Percentiles rank a stretch among this genome's conserved stretches.
phyloP scores from a whole-genome alignment of 1,139 yeast species.

The Scheffersomyces titani region DNA sequence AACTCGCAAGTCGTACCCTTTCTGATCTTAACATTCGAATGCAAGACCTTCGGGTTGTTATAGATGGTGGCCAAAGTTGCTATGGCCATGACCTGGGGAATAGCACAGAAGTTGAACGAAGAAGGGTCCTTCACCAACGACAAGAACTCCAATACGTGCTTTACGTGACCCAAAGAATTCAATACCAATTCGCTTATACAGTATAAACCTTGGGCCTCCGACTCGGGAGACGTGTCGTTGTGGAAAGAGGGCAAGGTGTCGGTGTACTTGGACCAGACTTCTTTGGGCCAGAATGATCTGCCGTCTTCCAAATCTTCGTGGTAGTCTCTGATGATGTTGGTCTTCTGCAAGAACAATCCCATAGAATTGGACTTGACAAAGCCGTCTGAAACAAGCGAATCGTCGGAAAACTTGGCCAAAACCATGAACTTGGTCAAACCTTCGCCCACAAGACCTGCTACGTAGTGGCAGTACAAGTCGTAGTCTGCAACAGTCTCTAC shows the following conservation, averaged over 20 bases:
- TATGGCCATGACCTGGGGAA: constrained; percentile 98
- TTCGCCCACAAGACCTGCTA: constrained; percentile 97
- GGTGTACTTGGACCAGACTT: constrained; percentile 85
- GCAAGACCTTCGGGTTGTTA: constrained; percentile 75
- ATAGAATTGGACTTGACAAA: constrained; percentile 72
- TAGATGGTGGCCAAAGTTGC: constrained; percentile 88
- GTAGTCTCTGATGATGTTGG: constrained; percentile 94
- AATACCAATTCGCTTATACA: constrained; percentile 84
- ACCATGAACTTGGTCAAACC: constrained; percentile 85
- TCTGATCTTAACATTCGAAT: constrained; percentile 79
- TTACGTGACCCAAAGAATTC: constrained; percentile 76
- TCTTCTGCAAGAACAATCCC: constrained; percentile 95
- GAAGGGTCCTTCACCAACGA: constrained; percentile 80
- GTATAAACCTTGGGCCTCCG: constrained; percentile 55
- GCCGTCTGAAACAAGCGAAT: constrained; percentile 48
- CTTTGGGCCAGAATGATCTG: constrained; percentile 95
- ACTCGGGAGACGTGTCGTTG: constrained; percentile 37
- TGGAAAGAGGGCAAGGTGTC: constrained; percentile 62
- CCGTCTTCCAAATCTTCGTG: constrained; percentile 92
- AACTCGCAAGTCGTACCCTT: constrained; percentile 86
- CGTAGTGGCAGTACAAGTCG: constrained; percentile 92
- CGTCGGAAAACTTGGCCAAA: constrained; percentile 63
- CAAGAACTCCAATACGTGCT: constrained; percentile 75
- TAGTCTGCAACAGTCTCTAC: constrained; percentile 77
- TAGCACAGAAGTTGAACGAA: constrained; percentile 88